Evolutionary conservation across 805 yeast species (phyloP), one percentile per base, ranked within the genome.

Genomic region (Myxozyma udenii): DNA sequence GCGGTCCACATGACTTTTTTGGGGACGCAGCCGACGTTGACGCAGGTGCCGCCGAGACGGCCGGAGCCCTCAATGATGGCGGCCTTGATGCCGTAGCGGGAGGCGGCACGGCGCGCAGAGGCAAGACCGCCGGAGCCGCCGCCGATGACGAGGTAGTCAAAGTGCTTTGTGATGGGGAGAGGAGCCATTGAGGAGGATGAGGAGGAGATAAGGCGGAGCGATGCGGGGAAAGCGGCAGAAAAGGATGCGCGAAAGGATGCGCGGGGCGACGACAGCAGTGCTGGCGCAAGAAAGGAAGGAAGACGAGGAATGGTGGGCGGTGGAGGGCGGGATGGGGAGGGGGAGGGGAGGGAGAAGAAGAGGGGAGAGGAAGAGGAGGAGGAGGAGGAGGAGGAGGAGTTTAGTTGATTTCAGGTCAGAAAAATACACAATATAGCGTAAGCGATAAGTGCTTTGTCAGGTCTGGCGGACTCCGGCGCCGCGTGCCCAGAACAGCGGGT

Each of bases 101-200:
- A 59, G 33, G 98, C 96, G 11, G 98, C 98, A 64, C 98, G 81
- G 70, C 99, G 83, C 14, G 97, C 95, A 19, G 95, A 83, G n/a
- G 98, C 96, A 41, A 93, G 97, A 61, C 99, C 99, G 42, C 98
- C 99, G 33, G 96, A 88, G 12, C 99, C 99, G 52, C 98, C 99
- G 46, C 99, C 99, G 61, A 93, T 93, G 52, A 93, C 98, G 46
- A 93, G 74, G 68, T 87, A 91, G 65, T 93, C 89, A 76, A 82
- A 93, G 68, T 87, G 91, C 37, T 63, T 74, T 33, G 66, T 56
- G 41, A 74, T 62, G 33, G 33, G 33, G n/a, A n/a, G n/a, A 25
- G 84, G 57, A 37, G 57, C 48, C 57, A 53, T 53, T 30, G 48
- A 24, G 35, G 12, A 23, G 14, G 18, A 23, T 25, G 16, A 40